Evolutionary conservation across 768 basidiomycete genomes (phyloP).

Genomic region (Fomitopsis pulvina): DNA sequence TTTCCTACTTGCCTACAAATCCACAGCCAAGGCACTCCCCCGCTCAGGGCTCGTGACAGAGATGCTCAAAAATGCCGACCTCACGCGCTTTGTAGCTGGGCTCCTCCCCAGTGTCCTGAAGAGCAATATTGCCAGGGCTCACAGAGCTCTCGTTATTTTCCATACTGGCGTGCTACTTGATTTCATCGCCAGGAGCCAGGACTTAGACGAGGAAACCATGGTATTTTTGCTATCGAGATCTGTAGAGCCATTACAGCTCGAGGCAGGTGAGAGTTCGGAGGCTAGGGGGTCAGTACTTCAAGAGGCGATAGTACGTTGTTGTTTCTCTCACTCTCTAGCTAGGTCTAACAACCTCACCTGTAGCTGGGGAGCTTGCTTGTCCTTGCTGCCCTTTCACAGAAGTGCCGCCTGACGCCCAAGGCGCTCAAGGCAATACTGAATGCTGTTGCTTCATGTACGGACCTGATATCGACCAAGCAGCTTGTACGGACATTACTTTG

Average conservation of each 20-base stretch:
- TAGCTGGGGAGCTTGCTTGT: constrained; percentile 74
- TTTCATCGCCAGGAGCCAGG: constrained; percentile 56
- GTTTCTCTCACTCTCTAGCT: not conserved
- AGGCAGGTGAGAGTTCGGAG: not conserved
- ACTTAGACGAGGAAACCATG: constrained; percentile 57
- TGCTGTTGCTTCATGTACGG: constrained; percentile 45
- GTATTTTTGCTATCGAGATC: constrained; percentile 61
- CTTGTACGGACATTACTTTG: constrained; percentile 60
- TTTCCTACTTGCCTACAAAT: constrained; percentile 71
- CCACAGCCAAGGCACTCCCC: constrained; percentile 68
- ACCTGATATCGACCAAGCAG: constrained; percentile 45
- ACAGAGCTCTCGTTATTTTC: constrained; percentile 76
- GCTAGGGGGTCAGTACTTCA: constrained; percentile 22
- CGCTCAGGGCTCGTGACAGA: constrained; percentile 67
- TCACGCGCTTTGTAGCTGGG: constrained; percentile 64
- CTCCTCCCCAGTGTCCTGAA: constrained; percentile 58
- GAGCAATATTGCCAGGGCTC: constrained; percentile 22
- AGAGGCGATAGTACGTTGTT: constrained; percentile 47
- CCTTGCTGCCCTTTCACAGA: constrained; percentile 62
- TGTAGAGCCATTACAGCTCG: constrained; percentile 45
- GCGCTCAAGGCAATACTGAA: constrained; percentile 56
- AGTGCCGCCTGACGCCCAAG: constrained; percentile 47
- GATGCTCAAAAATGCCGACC: constrained; percentile 60
- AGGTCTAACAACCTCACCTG: not conserved
- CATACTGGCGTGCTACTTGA: constrained; percentile 76